Percentiles rank a stretch among this genome's conserved stretches.
phyloP scores from a whole-genome alignment of 441 rosid genomes.

The Adansonia gregorii region DNA sequence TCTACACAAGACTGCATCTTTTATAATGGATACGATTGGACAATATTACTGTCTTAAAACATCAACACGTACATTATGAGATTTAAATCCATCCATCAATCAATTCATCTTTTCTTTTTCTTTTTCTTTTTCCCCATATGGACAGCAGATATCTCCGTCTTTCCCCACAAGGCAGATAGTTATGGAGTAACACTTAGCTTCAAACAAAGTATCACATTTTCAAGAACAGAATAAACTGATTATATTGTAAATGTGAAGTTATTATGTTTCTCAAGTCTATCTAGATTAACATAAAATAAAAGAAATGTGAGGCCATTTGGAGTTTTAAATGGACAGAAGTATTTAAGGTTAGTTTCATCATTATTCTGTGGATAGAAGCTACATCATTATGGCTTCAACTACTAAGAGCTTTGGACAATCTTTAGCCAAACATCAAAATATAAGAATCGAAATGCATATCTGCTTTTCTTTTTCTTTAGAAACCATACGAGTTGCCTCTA shows the following conservation, averaged over 20 bases:
- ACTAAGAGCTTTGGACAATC: not conserved
- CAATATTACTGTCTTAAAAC: not conserved
- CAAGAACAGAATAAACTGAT: not conserved
- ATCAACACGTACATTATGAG: not conserved
- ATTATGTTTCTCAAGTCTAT: not conserved
- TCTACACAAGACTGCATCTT: not conserved
- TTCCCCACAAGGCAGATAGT: no score
- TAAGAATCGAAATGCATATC: not conserved
- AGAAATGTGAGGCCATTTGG: not conserved
- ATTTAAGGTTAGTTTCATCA: not conserved
- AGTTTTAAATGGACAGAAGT: not conserved
- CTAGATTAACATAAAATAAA: not conserved
- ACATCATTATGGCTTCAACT: conserved; percentile 2
- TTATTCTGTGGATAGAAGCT: not conserved
- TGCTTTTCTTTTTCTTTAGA: not conserved
- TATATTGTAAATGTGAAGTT: not conserved
- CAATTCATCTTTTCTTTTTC: no score
- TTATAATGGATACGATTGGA: not conserved
- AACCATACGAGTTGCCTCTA: not conserved
- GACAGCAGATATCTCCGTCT: no score
- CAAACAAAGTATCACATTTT: not conserved
- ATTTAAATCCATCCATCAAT: not conserved
- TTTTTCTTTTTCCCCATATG: no score
- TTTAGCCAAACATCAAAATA: not conserved
- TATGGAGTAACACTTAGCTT: not conserved